Base-by-base conservation (phyloP, 495 filamentous ascomycete species). In the Penicillium paxilli region DNA sequence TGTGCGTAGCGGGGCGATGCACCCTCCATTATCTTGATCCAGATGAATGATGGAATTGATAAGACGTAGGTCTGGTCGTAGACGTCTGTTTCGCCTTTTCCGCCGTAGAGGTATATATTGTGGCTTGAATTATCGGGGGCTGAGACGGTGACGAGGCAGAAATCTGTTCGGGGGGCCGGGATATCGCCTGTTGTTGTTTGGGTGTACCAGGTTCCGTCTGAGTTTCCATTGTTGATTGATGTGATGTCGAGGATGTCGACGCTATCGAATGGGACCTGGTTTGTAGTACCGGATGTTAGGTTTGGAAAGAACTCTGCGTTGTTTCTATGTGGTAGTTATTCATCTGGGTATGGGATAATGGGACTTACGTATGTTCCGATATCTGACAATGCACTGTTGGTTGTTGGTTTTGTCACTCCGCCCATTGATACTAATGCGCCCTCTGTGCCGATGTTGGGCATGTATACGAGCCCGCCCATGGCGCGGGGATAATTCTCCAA, bases 391-490 rank as follows among this genome's bases (percentile, higher is more conserved):
- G 9, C 51, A 14, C 5, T 46, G 25, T 64, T 57, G 8, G 21
- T 42, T n/a, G 52, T 35, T 8, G 48, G 25, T 41, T 63, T 66
- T 20, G 64, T 60, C 17, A 60, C 65, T 33, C 75, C 73, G 9
- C 75, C 75, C 35, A 78, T 59, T 20, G 66, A 52, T 26, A 78
- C 59, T 35, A 77, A 24, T 24, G 67, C 55, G 9, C 75, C 75
- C 22, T 69, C 64, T 10, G 51, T 4, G n/a, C 71, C 73, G 28
- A 71, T 33, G 8, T 32, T 52, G 10, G 56, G 33, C 6, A 75
- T 44, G 51, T 75, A 76, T 19, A 58, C 42, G 62, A 75, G 59
- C 4, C 50, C 26, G 23, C 69, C 68, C 23, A 62, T 54, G 3
- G 54, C 49, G 49, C 73, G 64, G 7, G 72, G 64, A 20, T 52